phyloP scores from a whole-genome alignment of 257 asterid genomes.

The Solanum sparsipilum region DNA sequence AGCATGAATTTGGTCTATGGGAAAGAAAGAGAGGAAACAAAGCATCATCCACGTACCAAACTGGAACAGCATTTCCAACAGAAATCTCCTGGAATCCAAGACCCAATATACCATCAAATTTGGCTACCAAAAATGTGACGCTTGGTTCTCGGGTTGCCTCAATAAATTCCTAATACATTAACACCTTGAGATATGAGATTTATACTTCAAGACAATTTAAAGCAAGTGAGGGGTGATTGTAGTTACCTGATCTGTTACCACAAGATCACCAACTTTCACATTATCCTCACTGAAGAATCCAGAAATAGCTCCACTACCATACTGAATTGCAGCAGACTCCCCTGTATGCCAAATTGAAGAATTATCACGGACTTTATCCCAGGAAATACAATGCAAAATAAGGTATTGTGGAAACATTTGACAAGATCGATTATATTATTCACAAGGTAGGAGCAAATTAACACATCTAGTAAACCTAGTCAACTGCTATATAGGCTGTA shows the following conservation, averaged over 20 bases:
- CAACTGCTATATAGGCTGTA: not conserved
- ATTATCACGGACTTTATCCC: not conserved
- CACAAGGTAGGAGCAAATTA: not conserved
- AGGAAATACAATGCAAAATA: not conserved
- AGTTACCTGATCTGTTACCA: slow-evolving; percentile 62
- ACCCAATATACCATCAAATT: slow-evolving; percentile 68
- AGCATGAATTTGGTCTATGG: not conserved
- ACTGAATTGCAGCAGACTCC: slow-evolving; percentile 77
- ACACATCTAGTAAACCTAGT: not conserved
- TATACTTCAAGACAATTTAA: not conserved
- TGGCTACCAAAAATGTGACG: slow-evolving; percentile 62
- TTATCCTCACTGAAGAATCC: slow-evolving; percentile 80
- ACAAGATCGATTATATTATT: not conserved
- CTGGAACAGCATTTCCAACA: slow-evolving; percentile 59
- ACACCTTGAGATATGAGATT: slow-evolving; percentile 12
- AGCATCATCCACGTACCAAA: slow-evolving; percentile 37
- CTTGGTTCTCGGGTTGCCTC: slow-evolving; percentile 71
- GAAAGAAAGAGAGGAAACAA: slow-evolving; percentile 8
- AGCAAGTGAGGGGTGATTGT: not conserved
- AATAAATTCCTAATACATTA: slow-evolving; percentile 42
- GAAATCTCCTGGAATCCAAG: slow-evolving; percentile 78
- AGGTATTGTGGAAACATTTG: not conserved
- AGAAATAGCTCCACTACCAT: slow-evolving; percentile 93
- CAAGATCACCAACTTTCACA: slow-evolving; percentile 74
- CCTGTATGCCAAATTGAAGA: slow-evolving; percentile 26